Conservation (phyloP, 2,329 filamentous ascomycete species). For the Allantophomopsis cytisporea region DNA sequence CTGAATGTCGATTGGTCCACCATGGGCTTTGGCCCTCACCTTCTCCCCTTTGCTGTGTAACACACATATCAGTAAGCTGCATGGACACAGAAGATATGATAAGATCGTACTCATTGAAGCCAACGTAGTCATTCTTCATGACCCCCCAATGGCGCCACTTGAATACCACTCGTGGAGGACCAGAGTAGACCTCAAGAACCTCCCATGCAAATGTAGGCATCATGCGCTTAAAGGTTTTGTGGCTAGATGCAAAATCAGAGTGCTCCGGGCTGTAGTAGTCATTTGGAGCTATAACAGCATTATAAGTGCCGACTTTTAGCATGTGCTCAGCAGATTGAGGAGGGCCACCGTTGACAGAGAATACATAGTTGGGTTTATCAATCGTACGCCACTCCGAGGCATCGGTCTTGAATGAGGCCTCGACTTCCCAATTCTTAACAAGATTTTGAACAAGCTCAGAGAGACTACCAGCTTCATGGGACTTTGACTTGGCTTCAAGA, state of each 20-base stretch:
- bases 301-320: constrained; percentile 56
- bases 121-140: constrained; percentile 54
- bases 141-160: constrained; percentile 56
- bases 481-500: constrained; percentile 36
- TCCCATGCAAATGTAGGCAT: constrained; percentile 64
- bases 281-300: constrained; percentile 49
- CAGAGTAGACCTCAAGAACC: constrained; percentile 53
- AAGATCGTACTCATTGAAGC: constrained; percentile 43
- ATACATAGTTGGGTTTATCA: constrained; percentile 42
- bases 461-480: constrained; percentile 40
- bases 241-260: constrained; percentile 47
- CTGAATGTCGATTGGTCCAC: constrained; percentile 46
- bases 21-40: constrained; percentile 45
- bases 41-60: constrained; percentile 42
- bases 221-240: constrained; percentile 62
- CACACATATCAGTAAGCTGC: constrained; percentile 2
- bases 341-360: constrained; percentile 47
- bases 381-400: constrained; percentile 53
- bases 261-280: constrained; percentile 49
- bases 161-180: constrained; percentile 47
- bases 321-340: constrained; percentile 46
- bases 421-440: constrained; percentile 63
- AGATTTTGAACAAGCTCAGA: constrained; percentile 52
- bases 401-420: constrained; percentile 52
- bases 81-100: not conserved